Base-by-base conservation (phyloP, 2,329 filamentous ascomycete genomes). In the Fusarium anguioides region DNA sequence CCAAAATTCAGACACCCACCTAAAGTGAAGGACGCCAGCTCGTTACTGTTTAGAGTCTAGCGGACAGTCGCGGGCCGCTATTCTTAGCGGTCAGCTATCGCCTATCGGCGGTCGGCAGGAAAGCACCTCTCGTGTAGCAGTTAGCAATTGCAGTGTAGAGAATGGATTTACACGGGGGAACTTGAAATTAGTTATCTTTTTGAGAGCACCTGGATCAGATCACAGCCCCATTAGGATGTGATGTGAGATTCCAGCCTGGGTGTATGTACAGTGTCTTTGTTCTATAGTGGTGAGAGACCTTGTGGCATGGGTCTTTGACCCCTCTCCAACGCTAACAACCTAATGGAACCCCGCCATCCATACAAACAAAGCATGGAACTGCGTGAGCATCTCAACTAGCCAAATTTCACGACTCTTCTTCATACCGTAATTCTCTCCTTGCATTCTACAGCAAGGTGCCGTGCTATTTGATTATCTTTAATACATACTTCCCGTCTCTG, bases 31-130 rank as follows among this genome's bases (percentile, higher is more conserved):
- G 44, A 24, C 24, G 39, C 39, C 49, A 73, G 71, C 71, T 74
- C 41, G 49, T 67, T 74, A 33, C 72, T 62, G 27, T 35, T 70
- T 73, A 40, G 24, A 64, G 72, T 59, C 53, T 74, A 74, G 72
- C 58, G 60, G 36, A 33, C 44, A 44, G 60, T 45, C 71, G 50
- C 51, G 45, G 63, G 54, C 69, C 67, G 60, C 69, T 62, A 49
- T 57, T 52, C 33, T 67, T 72, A 64, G 65, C 57, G 45, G 60
- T 59, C 60, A 60, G 46, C 46, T 35, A 35, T 45, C 55, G 45
- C 18, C 45, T 48, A 57, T 33, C 46, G 39, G 50, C 33, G 53
- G 47, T 20, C 36, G 31, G 44, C 40, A 50, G 55, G 35, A 36
- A 20, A 35, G 52, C 53, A 56, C 23, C 39, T n/a, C 49, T 57